These are phyloP conservation scores for Sanghuangporus sanghuang DNA, from an alignment of 1,284 basidiomycete species.

Conservation along the genomic window DNA sequence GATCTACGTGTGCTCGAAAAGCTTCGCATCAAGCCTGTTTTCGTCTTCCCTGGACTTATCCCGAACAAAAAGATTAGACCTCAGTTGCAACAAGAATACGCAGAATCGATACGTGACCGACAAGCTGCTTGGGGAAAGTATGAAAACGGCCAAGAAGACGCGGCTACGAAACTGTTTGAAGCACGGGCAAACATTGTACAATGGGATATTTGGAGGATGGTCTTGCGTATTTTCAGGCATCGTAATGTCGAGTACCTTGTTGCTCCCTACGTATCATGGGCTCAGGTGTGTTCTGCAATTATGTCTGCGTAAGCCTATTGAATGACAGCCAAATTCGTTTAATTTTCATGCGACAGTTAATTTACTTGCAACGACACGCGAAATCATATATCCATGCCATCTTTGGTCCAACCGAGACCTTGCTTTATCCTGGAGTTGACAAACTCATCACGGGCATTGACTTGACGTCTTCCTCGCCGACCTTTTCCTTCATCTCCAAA, in stretches of 20 bases:
- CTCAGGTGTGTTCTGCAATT: conserved; percentile 61
- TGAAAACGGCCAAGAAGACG: conserved; percentile 83
- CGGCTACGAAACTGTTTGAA: conserved; percentile 80
- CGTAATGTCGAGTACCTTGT: conserved; percentile 95
- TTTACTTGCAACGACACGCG: conserved; percentile 90
- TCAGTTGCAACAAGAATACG: conserved; percentile 48
- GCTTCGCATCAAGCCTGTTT: conserved; percentile 92
- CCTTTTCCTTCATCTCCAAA: conserved; percentile 88
- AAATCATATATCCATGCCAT: conserved; percentile 96
- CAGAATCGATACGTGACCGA: conserved; percentile 70
- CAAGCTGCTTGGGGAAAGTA: conserved; percentile 87
- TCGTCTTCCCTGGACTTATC: conserved; percentile 88
- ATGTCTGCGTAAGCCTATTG: neutral
- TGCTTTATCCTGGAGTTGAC: conserved; percentile 89
- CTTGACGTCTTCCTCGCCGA: conserved; percentile 56
- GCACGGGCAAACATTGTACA: conserved; percentile 61
- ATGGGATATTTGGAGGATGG: conserved; percentile 90
- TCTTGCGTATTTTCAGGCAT: conserved; percentile 91
- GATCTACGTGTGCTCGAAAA: conserved; percentile 91
- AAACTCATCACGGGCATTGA: conserved; percentile 88
- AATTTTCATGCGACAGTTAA: conserved; percentile 49
- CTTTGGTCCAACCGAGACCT: conserved; percentile 85
- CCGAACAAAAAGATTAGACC: conserved; percentile 65
- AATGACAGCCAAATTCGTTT: conserved; percentile 13
- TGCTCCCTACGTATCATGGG: conserved; percentile 91